Evolutionary conservation across 306 rosid genomes (phyloP), one percentile per base, ranked within the genome.

Genomic region (Trifolium pratense): DNA sequence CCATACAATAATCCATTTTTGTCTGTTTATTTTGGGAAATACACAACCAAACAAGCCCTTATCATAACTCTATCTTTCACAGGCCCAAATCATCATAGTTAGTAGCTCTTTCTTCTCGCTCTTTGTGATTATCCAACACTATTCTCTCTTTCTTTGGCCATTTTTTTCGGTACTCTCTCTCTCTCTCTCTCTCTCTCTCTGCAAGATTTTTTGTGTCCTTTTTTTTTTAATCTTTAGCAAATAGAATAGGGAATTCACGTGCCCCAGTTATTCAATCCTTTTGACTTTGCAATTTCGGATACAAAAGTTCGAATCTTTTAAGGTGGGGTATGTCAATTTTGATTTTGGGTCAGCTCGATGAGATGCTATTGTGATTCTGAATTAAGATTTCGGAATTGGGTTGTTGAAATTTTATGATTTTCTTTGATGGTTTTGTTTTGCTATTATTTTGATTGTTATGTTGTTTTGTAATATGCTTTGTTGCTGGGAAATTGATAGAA

Each of bases 11-110:
- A 49, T 34, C 62, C 45, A 53, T 23, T 53, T 80, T 82, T 84
- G 88, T 83, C 84, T 63, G 82, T 68, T 78, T 77, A 82, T 82
- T 15, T 16, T 4, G 78, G 65, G 68, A 56, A 81, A 0, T 52
- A 73, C 90, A 87, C 88, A 82, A 81, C 91, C 97, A 87, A 87
- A 86, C 86, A 82, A 77, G 81, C 85, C 89, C 80, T 82, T 85
- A 82, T 91, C 96, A 75, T 23, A 61, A 75, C 64, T 79, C 75
- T 74, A 59, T 74, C 84, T 72, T 7, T 58, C 58, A 18, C 51
- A 55, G 57, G 66, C 80, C 75, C 69, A 69, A 59, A 17, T 25
- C 52, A 39, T 46, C 26, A 7, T 12, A 52, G 39, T 74, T 61
- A 75, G 25, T 37, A 48, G 3, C 9, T 66, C 70, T 76, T 58